Evolutionary conservation across 78 protist species (phyloP).

Genomic region (Dictyostelium purpureum): DNA sequence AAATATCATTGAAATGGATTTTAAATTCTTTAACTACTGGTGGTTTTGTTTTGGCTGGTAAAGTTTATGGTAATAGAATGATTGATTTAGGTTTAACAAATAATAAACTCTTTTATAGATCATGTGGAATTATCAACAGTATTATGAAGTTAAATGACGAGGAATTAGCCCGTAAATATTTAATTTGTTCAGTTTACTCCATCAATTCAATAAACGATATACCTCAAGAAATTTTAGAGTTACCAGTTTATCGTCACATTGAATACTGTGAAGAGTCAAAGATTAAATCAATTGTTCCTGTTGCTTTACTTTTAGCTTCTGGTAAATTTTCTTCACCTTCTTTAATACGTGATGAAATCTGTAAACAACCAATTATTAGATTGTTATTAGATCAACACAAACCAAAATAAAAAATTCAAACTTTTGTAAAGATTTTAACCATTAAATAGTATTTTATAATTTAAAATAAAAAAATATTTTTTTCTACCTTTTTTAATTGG

Average conservation of each 20-base stretch:
- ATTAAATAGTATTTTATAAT: too few relatives aligned
- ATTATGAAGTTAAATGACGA: not conserved
- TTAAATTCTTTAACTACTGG: slow-evolving; percentile 89
- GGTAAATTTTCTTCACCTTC: slow-evolving; percentile 39
- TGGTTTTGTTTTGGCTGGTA: slow-evolving; percentile 85
- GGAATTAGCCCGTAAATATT: not conserved
- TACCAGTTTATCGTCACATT: slow-evolving; percentile 63
- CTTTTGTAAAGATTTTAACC: too few relatives aligned
- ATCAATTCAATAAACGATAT: not conserved
- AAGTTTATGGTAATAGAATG: slow-evolving; percentile 87
- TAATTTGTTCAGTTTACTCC: slow-evolving; percentile 50
- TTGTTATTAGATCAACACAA: slow-evolving; percentile 18
- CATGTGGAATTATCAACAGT: slow-evolving; percentile 74
- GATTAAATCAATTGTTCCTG: slow-evolving; percentile 32
- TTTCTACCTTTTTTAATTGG: not conserved
- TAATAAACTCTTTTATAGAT: slow-evolving; percentile 83
- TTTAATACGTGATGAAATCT: slow-evolving; percentile 12
- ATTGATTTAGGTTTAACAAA: slow-evolving; percentile 88
- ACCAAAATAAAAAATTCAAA: not conserved
- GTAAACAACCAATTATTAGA: slow-evolving; percentile 32
- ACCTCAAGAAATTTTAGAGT: not conserved
- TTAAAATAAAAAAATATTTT: too few relatives aligned
- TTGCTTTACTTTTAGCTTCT: slow-evolving; percentile 45
- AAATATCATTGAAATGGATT: slow-evolving; percentile 81
- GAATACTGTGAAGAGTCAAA: slow-evolving; percentile 25